These are phyloP conservation scores for Infundibulicybe gibba DNA, from an alignment of 768 basidiomycete species.

Conservation along the genomic window DNA sequence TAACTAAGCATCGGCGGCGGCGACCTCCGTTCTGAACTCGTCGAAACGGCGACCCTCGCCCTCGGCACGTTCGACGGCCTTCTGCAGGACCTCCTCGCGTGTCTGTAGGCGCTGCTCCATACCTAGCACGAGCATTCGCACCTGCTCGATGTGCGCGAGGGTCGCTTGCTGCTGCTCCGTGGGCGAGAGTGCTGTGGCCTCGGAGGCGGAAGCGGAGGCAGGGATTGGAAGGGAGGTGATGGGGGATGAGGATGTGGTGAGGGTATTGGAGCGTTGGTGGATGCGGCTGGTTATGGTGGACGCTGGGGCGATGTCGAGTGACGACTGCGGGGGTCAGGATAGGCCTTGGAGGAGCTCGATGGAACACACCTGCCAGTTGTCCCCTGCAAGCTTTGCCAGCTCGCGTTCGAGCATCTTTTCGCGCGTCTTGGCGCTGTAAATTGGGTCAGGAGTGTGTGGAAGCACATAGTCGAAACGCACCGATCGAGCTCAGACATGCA, in stretches of 20 bases:
- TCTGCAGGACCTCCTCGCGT: constrained; percentile 6
- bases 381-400: constrained; percentile 64
- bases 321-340: background rate
- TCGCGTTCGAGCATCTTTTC: constrained; percentile 70
- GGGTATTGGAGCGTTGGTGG: background rate
- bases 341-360: background rate
- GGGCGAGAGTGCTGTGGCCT: background rate
- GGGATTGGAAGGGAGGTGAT: background rate
- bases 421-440: background rate
- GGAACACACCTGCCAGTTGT: constrained; percentile 74
- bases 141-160: constrained; percentile 9
- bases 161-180: constrained; percentile 3
- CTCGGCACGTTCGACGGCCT: constrained; percentile 3
- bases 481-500: constrained; percentile 80
- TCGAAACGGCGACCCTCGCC: constrained; percentile 11
- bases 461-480: constrained; percentile 29
- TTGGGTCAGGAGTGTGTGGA: background rate
- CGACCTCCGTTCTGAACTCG: constrained; percentile 6
- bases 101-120: constrained; percentile 12
- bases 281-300: background rate
- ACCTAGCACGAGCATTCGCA: constrained; percentile 7
- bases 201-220: too few species aligned
- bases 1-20: background rate
- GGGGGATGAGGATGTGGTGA: background rate
- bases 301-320: background rate